Conservation (phyloP, 2,329 filamentous ascomycete species). For the Aspergillus pseudoglaucus region DNA sequence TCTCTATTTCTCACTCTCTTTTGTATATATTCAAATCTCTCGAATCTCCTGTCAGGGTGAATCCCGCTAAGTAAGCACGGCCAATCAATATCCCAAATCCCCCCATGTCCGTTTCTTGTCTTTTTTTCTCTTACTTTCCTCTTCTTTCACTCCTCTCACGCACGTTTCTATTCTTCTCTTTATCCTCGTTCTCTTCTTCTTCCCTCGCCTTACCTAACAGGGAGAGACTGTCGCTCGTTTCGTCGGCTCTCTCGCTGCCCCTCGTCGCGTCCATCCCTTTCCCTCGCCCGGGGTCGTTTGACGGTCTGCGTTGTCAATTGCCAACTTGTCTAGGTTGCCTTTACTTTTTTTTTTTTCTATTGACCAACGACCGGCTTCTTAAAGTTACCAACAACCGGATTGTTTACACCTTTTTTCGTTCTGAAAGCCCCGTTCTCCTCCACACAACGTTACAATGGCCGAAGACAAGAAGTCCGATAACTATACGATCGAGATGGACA, state of each 20-base stretch:
- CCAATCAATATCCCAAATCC: not conserved
- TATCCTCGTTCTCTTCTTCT: constrained; percentile 1
- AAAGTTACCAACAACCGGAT: too few relatives aligned
- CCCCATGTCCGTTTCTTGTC: not conserved
- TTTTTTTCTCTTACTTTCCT: not conserved
- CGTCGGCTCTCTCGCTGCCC: not conserved
- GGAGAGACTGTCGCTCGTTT: not conserved
- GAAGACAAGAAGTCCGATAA: constrained; percentile 85
- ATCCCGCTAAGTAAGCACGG: not conserved
- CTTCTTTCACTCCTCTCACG: not conserved
- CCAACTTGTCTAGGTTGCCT: too few relatives aligned
- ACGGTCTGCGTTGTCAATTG: not conserved
- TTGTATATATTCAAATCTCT: not conserved
- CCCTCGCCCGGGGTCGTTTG: not conserved
- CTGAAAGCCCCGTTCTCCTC: constrained; percentile 2
- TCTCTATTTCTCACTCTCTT: too few relatives aligned
- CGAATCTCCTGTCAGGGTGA: not conserved
- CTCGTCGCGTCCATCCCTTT: not conserved
- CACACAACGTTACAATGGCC: constrained; percentile 51
- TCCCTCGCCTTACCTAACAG: not conserved
- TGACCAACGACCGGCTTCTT: too few relatives aligned
- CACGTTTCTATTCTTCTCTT: constrained; percentile 2
- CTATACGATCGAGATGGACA: constrained; percentile 64
- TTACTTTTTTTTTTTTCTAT: too few relatives aligned
- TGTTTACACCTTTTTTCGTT: constrained; percentile 1